phyloP scores from a whole-genome alignment of 1,284 basidiomycete genomes.

The Macrocystidia cucumis region DNA sequence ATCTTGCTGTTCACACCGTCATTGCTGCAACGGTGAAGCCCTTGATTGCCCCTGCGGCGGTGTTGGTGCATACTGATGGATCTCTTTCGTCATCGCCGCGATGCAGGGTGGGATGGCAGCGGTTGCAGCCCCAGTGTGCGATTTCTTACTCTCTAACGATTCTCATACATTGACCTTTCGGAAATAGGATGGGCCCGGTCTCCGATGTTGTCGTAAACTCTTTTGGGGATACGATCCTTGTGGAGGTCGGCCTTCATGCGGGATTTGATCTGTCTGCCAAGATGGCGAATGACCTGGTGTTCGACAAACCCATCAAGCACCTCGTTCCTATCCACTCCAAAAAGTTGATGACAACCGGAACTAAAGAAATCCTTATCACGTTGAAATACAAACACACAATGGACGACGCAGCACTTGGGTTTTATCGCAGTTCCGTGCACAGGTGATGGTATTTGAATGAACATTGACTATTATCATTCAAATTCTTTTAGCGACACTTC shows the following conservation, averaged over 20 bases:
- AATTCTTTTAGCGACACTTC: conserved; percentile 34
- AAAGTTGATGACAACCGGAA: conserved; percentile 46
- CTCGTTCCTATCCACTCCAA: conserved; percentile 44
- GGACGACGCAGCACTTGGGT: conserved; percentile 52
- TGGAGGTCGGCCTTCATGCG: conserved; percentile 45
- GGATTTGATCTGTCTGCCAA: conserved; percentile 45
- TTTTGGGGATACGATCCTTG: conserved; percentile 47
- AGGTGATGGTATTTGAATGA: conserved; percentile 24
- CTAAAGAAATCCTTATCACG: conserved; percentile 52
- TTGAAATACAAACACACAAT: conserved; percentile 53
- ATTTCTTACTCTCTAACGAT: conserved; percentile 4
- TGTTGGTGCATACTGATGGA: conserved; percentile 1
- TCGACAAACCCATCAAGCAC: conserved; percentile 39
- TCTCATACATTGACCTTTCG: conserved; percentile 2
- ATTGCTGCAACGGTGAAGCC: conserved; percentile 50
- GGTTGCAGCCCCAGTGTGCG: conserved; percentile 28
- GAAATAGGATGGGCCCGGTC: conserved; percentile 39
- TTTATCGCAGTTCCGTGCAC: conserved; percentile 53
- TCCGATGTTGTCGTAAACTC: conserved; percentile 42
- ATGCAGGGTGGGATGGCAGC: conserved; percentile 51
- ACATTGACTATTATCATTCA: background rate
- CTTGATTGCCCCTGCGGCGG: background rate
- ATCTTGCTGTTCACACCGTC: conserved; percentile 53
- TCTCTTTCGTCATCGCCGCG: conserved; percentile 6
- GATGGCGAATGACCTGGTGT: conserved; percentile 46